phyloP scores from a whole-genome alignment of 2,329 filamentous ascomycete genomes.

The Penicillium verrucosum region DNA sequence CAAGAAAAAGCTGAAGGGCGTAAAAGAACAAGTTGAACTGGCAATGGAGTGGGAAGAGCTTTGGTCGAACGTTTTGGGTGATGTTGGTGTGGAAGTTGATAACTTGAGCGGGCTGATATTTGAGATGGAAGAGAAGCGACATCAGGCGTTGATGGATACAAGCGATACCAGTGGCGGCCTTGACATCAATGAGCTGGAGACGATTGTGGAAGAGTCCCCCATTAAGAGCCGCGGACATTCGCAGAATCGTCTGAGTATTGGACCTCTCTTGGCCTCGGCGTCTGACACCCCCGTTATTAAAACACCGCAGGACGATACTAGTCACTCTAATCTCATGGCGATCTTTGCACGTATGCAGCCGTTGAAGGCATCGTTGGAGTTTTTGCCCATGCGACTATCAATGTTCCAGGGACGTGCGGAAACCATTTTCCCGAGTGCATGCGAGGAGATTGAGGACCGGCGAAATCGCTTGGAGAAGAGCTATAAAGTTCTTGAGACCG shows the following conservation, averaged over 20 bases:
- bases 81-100: conserved; percentile 86
- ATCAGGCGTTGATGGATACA: conserved; percentile 68
- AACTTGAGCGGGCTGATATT: conserved; percentile 78
- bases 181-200: conserved; percentile 87
- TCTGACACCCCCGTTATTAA: conserved; percentile 44
- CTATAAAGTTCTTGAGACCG: conserved; percentile 83
- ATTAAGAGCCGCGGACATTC: conserved; percentile 50
- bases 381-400: conserved; percentile 88
- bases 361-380: conserved; percentile 85
- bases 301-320: conserved; percentile 74
- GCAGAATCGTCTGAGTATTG: conserved; percentile 67
- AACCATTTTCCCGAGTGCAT: conserved; percentile 80
- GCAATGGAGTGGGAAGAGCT: conserved; percentile 99
- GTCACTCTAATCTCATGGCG: conserved; percentile 78
- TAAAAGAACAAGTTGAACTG: conserved; percentile 89
- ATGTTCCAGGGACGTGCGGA: conserved; percentile 79
- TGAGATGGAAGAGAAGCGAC: conserved; percentile 94
- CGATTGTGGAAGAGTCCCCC: conserved; percentile 85
- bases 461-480: conserved; percentile 72
- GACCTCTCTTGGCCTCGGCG: conserved; percentile 55
- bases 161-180: conserved; percentile 53
- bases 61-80: conserved; percentile 88
- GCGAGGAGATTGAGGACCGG: conserved; percentile 78
- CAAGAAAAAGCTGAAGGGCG: conserved; percentile 68
- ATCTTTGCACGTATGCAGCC: conserved; percentile 96